Conservation (phyloP, 495 filamentous ascomycete species). For the Xylaria sp. region DNA sequence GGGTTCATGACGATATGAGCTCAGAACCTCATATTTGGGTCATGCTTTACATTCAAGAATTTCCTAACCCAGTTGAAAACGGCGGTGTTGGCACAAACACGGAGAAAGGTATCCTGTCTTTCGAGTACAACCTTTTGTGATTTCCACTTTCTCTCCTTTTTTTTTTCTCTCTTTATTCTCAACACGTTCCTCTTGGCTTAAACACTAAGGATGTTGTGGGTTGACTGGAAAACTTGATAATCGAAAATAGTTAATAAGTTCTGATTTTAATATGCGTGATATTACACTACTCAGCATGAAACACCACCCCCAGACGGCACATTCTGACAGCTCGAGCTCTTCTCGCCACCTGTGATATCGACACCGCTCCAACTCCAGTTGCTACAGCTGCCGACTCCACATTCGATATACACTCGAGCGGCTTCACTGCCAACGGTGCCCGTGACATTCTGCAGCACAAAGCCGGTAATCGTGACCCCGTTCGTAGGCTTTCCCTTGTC, state of each 20-base stretch:
- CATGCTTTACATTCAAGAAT: not conserved
- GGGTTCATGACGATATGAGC: not conserved
- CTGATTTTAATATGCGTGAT: not conserved
- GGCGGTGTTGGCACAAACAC: not conserved
- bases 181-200: no score
- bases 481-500: conserved; percentile 50
- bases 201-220: no score
- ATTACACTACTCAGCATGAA: conserved; percentile 40
- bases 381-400: conserved; percentile 52
- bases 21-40: not conserved
- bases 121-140: not conserved
- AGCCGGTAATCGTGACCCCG: conserved; percentile 61
- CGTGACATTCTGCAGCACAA: conserved; percentile 50
- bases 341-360: conserved; percentile 53
- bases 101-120: not conserved
- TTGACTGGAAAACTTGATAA: not conserved
- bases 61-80: not conserved
- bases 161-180: no score
- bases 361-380: conserved; percentile 59
- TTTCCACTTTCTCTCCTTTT: no score
- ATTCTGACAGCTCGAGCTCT: conserved; percentile 48
- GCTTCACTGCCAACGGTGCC: conserved; percentile 45
- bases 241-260: not conserved
- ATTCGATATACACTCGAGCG: conserved; percentile 59
- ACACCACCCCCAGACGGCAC: conserved; percentile 44